Percentiles rank a stretch among this genome's conserved stretches.
Evolutionary conservation across 129 eudicot species (phyloP).

Genomic region (Saposhnikovia divaricata): DNA sequence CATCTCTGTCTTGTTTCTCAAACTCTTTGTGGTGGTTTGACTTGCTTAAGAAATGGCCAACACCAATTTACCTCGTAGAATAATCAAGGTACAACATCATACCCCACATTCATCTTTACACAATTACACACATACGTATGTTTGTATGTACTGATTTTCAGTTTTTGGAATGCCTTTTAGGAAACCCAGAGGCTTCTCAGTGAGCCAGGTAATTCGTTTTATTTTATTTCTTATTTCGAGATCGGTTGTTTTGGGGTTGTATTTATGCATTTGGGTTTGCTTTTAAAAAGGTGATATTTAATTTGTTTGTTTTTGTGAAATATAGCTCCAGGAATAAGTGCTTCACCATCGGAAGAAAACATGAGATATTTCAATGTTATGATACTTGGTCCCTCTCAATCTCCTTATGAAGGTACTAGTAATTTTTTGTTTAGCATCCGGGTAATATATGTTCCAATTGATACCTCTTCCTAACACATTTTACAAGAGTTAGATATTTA

Average conservation of each 20-base stretch:
- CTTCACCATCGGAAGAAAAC: slow-evolving; percentile 96
- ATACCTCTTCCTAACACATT: background rate
- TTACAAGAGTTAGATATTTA: background rate
- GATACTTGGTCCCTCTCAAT: slow-evolving; percentile 96
- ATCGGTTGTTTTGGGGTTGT: background rate
- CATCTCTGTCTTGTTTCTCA: background rate
- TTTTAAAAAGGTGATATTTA: background rate
- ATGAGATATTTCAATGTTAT: slow-evolving; percentile 97
- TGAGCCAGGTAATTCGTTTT: background rate
- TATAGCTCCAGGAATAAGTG: slow-evolving; percentile 97
- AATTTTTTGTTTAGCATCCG: background rate
- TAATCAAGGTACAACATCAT: background rate
- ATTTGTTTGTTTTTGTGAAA: background rate
- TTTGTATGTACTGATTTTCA: background rate
- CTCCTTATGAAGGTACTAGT: slow-evolving; percentile 91
- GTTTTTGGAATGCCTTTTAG: background rate
- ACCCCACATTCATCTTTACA: background rate
- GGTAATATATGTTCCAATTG: background rate
- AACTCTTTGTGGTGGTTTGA: background rate
- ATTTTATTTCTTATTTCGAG: background rate
- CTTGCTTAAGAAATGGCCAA: slow-evolving; percentile 3
- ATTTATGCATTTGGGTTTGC: background rate
- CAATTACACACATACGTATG: background rate
- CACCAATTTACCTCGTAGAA: slow-evolving; percentile 1
- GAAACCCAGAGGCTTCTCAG: background rate